Evolutionary conservation across 2,329 filamentous ascomycete genomes (phyloP), one percentile per base, ranked within the genome.

Genomic region (Simplicillium sp.): DNA sequence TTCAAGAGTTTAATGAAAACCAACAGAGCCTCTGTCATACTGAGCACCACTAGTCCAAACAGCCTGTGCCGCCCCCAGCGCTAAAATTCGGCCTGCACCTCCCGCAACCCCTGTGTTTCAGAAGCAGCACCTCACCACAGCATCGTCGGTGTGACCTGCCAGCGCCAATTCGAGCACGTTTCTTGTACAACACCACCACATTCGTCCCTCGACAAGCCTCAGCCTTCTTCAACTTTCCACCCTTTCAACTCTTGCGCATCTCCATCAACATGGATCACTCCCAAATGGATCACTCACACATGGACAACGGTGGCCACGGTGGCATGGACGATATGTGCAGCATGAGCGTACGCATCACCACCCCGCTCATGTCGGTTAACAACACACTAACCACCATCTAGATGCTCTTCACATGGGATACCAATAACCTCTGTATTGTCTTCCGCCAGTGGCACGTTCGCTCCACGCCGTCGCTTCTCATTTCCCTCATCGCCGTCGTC

Each of bases 321-420:
- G 71, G 70, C 58, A 80, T 77, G 71, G 69, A 69, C 41, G 65
- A 66, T 50, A 78, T 80, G 71, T 96, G 89, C 75, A 89, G 72
- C 64, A 96, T 96, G 87, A 95, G 89, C 64, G 89, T 90, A 67
- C 55, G 82, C 54, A 39, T 43, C 28, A 14, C 29, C 29, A 13
- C 15, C n/a, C 33, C 33, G 28, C 32, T 20, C 31, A 38, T 45
- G 34, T 15, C 31, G 20, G 18, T 34, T 37, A 25, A n/a, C 5
- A 28, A 12, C 15, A 2, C 12, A 8, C 18, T 36, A 6, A n/a
- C 25, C 13, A 29, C 25, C 20, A 33, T 25, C 3, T 16, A 95
- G 88, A 97, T 96, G 90, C 80, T 97, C 50, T 98, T 98, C 70
- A 97, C 88, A 46, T 98, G 90, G 90, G 80, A 88, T 61, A 90